Conservation (phyloP, 495 filamentous ascomycete species). For the Xylaria palmicola region DNA sequence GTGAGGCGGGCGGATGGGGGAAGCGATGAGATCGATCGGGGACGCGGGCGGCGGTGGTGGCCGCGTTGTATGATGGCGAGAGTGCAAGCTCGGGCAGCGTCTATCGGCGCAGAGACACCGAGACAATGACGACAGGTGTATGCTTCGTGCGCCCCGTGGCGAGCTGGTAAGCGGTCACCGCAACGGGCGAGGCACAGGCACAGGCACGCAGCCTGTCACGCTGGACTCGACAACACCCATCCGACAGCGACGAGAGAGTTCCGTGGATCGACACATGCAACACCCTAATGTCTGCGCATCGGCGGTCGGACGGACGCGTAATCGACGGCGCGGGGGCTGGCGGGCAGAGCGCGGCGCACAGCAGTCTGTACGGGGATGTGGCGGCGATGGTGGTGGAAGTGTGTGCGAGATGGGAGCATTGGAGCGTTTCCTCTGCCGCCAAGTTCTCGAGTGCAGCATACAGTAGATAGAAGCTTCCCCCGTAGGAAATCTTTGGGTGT, state of each 20-base stretch:
- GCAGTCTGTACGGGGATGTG: not conserved
- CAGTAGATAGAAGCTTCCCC: conserved; percentile 24
- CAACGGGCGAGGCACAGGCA: conserved; percentile 14
- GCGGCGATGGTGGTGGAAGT: conserved; percentile 18
- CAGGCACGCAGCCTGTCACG: conserved; percentile 31
- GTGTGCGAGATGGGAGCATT: conserved; percentile 14
- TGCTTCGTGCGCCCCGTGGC: not conserved
- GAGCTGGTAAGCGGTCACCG: too few relatives aligned
- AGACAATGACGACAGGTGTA: not conserved
- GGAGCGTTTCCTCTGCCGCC: not conserved
- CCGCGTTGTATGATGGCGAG: not conserved
- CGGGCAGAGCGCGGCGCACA: conserved; percentile 3
- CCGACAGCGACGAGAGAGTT: conserved; percentile 10
- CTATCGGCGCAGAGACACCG: not conserved
- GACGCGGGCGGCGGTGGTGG: not conserved
- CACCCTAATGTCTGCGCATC: not conserved
- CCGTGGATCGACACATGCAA: not conserved
- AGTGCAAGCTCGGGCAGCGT: not conserved
- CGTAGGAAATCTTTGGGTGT: conserved; percentile 33
- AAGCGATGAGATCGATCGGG: not conserved
- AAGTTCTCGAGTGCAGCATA: conserved; percentile 1
- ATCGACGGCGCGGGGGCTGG: not conserved
- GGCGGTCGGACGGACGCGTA: not conserved
- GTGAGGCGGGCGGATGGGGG: not conserved
- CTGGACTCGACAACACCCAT: conserved; percentile 21